These are phyloP conservation scores for Kodamaea ohmeri DNA, from an alignment of 1,139 yeast species.

Conservation along the genomic window DNA sequence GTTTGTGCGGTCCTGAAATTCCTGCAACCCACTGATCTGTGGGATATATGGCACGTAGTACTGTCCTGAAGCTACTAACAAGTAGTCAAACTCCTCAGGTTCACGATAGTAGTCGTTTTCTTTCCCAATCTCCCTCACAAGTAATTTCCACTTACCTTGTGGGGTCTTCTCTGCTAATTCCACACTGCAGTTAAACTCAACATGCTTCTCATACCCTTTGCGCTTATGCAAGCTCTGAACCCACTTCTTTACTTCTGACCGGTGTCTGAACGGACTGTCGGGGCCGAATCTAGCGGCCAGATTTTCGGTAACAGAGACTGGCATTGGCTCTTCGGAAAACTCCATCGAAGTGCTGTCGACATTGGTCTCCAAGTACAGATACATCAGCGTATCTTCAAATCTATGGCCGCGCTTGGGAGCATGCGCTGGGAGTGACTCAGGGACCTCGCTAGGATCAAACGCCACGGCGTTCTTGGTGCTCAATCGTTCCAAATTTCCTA, in stretches of 20 bases:
- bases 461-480: conserved; percentile 11
- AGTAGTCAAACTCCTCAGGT: conserved; percentile 36
- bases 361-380: conserved; percentile 17
- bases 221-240: conserved; percentile 17
- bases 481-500: conserved; percentile 17
- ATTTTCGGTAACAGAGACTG: conserved; percentile 12
- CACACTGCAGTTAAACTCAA: conserved; percentile 17
- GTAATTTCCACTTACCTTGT: conserved; percentile 20
- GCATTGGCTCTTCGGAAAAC: conserved; percentile 17
- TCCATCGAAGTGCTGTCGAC: conserved; percentile 19
- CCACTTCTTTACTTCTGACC: conserved; percentile 15
- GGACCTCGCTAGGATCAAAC: conserved; percentile 14
- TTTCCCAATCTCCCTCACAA: conserved; percentile 12
- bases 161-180: conserved; percentile 15
- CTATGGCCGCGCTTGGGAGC: conserved; percentile 18
- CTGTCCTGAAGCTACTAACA: conserved; percentile 50
- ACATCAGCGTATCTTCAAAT: conserved; percentile 22
- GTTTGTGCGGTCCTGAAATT: conserved; percentile 32
- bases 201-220: conserved; percentile 22
- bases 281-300: conserved; percentile 14
- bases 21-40: conserved; percentile 36
- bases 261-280: conserved; percentile 16
- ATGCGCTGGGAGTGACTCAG: conserved; percentile 13
- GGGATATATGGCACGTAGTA: conserved; percentile 47
- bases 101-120: conserved; percentile 16